Percentiles rank a stretch among this genome's conserved stretches.
Conservation (phyloP, 2,329 filamentous ascomycete species). For the Pyrenochaeta sp. region DNA sequence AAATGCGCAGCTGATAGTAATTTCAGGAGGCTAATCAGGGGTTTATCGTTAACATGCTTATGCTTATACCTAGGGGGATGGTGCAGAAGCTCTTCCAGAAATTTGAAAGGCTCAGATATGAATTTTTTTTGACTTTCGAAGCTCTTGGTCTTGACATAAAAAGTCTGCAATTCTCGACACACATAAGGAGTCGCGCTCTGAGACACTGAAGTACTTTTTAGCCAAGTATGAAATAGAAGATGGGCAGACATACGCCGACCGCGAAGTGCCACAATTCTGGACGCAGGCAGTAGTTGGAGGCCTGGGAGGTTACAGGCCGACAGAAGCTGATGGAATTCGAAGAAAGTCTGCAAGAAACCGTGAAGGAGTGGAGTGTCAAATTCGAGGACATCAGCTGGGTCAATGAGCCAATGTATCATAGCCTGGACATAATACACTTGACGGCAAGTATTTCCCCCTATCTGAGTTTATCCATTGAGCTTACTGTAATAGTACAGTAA, state of each 20-base stretch:
- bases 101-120: conserved; percentile 59
- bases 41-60: conserved; percentile 60
- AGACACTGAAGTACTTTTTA: neutral
- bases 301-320: neutral
- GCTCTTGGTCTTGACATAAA: conserved; percentile 40
- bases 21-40: conserved; percentile 55
- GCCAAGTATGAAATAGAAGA: neutral
- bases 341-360: neutral
- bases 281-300: neutral
- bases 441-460: neutral
- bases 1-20: neutral
- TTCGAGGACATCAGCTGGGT: neutral
- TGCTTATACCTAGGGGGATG: conserved; percentile 48
- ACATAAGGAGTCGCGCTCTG: neutral
- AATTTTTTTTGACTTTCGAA: conserved; percentile 51
- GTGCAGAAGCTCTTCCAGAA: conserved; percentile 39
- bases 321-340: neutral
- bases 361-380: neutral
- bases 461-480: neutral
- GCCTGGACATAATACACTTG: neutral
- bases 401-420: neutral
- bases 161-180: conserved; percentile 41
- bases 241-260: neutral
- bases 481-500: conserved; percentile 25
- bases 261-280: neutral